Evolutionary conservation across 2,329 filamentous ascomycete genomes (phyloP).

Genomic region (Scedosporium minutisporum): DNA sequence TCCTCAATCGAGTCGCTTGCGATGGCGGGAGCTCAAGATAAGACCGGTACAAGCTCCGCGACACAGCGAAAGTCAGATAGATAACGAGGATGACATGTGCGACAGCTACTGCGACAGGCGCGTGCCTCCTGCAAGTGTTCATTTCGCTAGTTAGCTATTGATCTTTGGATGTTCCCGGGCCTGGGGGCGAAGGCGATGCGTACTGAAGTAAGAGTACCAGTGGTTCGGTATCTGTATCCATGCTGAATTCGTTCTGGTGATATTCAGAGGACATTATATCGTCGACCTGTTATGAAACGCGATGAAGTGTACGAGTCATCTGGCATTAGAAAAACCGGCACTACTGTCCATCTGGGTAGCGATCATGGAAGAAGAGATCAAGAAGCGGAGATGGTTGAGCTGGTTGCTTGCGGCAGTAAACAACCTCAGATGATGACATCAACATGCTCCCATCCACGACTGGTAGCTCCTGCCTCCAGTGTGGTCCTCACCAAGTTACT

Average conservation of each 20-base stretch:
- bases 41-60: conserved; percentile 15
- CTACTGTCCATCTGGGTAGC: too few relatives aligned
- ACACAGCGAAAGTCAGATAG: conserved; percentile 13
- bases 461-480: background rate
- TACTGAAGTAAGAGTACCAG: too few relatives aligned
- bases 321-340: too few relatives aligned
- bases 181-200: too few relatives aligned
- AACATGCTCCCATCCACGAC: background rate
- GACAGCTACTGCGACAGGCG: conserved; percentile 11
- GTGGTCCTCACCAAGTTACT: too few relatives aligned
- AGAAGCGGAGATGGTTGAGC: background rate
- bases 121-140: conserved; percentile 8
- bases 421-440: background rate
- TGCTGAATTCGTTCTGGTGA: too few relatives aligned
- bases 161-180: background rate
- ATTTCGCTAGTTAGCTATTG: background rate
- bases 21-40: conserved; percentile 21
- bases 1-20: conserved; percentile 23
- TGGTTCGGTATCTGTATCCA: too few relatives aligned
- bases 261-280: too few relatives aligned
- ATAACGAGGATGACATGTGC: conserved; percentile 12
- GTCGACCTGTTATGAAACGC: too few relatives aligned
- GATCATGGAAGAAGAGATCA: background rate
- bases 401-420: background rate
- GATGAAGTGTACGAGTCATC: too few relatives aligned